A percentile compares a stretch with the other conserved stretches of the same genome.
phyloP scores from a whole-genome alignment of 257 asterid genomes.

The Linderniella brevidens region DNA sequence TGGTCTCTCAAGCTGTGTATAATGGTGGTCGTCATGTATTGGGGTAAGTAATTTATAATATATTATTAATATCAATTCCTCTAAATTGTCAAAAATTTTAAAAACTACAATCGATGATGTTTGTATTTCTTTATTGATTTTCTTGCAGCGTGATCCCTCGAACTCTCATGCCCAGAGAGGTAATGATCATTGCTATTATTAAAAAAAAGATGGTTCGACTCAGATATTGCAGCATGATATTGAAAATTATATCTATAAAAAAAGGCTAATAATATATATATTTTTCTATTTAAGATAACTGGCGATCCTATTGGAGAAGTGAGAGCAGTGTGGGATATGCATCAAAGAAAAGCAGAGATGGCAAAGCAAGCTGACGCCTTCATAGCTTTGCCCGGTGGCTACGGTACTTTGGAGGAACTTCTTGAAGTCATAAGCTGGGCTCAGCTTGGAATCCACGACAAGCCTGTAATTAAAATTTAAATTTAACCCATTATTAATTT shows the following conservation, averaged over 20 bases:
- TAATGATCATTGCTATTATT: constrained; percentile 12
- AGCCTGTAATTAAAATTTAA: constrained; percentile 38
- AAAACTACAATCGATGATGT: too few species aligned
- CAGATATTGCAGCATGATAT: too few species aligned
- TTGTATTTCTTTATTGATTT: neutral
- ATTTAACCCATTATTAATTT: too few species aligned
- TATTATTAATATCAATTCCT: neutral
- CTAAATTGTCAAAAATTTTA: too few species aligned
- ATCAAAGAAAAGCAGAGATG: constrained; percentile 95
- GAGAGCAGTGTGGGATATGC: constrained; percentile 80
- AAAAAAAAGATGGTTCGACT: too few species aligned
- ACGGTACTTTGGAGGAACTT: constrained; percentile 87
- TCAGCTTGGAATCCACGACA: constrained; percentile 86
- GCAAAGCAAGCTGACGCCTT: constrained; percentile 91
- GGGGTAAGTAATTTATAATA: constrained; percentile 23
- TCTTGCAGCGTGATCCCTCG: constrained; percentile 70
- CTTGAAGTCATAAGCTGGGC: constrained; percentile 97
- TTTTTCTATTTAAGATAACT: constrained; percentile 33
- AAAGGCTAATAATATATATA: neutral
- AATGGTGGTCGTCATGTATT: constrained; percentile 87
- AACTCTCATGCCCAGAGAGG: constrained; percentile 96
- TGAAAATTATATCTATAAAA: neutral
- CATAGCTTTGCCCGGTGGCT: constrained; percentile 79
- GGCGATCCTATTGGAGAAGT: constrained; percentile 94
- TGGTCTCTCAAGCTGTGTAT: constrained; percentile 66